These are phyloP conservation scores for Durio zibethinus DNA, from an alignment of 345 rosid species.

Conservation along the genomic window DNA sequence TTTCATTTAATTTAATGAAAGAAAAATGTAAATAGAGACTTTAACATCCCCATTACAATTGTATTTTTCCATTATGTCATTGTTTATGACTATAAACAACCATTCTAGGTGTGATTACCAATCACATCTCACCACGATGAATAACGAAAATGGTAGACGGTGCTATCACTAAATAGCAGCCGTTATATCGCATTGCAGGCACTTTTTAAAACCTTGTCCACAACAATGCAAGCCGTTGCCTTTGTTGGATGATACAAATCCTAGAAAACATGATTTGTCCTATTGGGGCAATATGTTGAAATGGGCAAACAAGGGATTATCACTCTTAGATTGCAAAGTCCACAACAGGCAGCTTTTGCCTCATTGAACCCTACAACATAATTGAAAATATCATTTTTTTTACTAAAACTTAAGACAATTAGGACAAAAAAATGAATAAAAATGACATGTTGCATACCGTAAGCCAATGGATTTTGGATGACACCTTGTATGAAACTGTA, in stretches of 20 bases:
- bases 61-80: too few relatives aligned
- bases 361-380: constrained; percentile 49
- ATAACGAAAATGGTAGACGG: too few relatives aligned
- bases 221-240: constrained; percentile 40
- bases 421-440: background rate
- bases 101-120: too few relatives aligned
- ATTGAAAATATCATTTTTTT: background rate
- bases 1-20: too few relatives aligned
- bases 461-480: background rate
- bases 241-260: constrained; percentile 72
- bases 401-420: background rate
- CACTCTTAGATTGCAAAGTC: constrained; percentile 56
- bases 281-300: constrained; percentile 49
- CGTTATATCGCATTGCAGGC: too few relatives aligned
- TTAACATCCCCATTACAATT: too few relatives aligned
- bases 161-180: too few relatives aligned
- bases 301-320: constrained; percentile 47
- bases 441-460: background rate
- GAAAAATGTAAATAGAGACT: too few relatives aligned
- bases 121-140: too few relatives aligned
- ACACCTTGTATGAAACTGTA: background rate
- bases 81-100: too few relatives aligned
- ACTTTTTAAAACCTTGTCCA: too few relatives aligned
- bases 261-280: constrained; percentile 72
- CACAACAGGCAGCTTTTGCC: constrained; percentile 75